Conservation (phyloP, 371 early-diverging fungal genomes). For the Mucor lusitanicus region DNA sequence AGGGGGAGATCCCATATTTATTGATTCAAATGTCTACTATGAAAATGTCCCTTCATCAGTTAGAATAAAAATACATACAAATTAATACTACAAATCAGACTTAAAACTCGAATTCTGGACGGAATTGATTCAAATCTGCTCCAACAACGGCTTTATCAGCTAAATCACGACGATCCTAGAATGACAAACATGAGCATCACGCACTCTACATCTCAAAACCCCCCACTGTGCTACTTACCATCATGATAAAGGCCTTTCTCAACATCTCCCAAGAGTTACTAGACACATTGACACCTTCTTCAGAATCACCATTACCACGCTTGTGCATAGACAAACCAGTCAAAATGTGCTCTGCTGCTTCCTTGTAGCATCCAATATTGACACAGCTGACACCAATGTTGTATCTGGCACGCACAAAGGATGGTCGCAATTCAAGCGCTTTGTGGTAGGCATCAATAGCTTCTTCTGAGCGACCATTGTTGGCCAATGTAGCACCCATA, state of each 20-base stretch:
- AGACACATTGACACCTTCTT: conserved; percentile 64
- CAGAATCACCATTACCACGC: conserved; percentile 43
- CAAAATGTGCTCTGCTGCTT: conserved; percentile 94
- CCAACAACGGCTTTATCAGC: conserved; percentile 63
- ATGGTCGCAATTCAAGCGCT: conserved; percentile 92
- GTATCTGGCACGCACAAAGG: conserved; percentile 94
- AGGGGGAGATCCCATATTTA: not conserved
- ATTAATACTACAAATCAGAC: not conserved
- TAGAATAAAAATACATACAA: not conserved
- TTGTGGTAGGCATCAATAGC: conserved; percentile 95
- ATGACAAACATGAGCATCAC: too few relatives aligned
- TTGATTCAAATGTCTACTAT: not conserved
- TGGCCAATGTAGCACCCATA: conserved; percentile 96
- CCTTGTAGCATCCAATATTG: conserved; percentile 88
- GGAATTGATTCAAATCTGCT: conserved; percentile 62
- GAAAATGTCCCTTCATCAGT: not conserved
- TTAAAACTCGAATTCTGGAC: conserved; percentile 66
- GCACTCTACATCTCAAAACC: not conserved
- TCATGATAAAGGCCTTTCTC: conserved; percentile 64
- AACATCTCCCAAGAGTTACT: conserved; percentile 68
- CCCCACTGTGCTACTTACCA: conserved; percentile 37
- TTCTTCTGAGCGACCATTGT: conserved; percentile 74
- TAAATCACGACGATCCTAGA: conserved; percentile 56
- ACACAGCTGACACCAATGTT: conserved; percentile 95
- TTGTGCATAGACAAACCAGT: conserved; percentile 86